These are phyloP conservation scores for Stagonosporopsis vannaccii DNA, from an alignment of 2,329 filamentous ascomycete species.

Conservation along the genomic window DNA sequence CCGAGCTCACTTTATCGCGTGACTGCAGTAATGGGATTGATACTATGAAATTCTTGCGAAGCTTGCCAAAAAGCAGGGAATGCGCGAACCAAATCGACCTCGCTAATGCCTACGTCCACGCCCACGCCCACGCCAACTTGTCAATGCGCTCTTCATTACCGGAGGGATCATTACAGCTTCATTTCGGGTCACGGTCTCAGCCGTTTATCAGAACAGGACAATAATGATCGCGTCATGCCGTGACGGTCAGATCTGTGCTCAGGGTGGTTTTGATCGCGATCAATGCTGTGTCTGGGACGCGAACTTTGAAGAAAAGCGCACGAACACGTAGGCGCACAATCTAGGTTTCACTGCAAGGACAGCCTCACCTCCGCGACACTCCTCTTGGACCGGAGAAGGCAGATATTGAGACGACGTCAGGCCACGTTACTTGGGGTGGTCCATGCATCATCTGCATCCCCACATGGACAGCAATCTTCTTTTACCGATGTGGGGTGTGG, in stretches of 20 bases:
- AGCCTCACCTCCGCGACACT: conserved; percentile 3
- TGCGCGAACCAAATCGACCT: neutral
- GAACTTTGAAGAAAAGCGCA: neutral
- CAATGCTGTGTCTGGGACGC: neutral
- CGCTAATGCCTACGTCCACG: neutral
- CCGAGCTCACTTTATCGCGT: conserved; percentile 16
- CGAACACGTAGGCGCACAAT: neutral
- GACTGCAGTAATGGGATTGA: conserved; percentile 15
- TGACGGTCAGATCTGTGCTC: neutral
- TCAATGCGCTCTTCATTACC: conserved; percentile 5
- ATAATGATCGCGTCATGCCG: neutral
- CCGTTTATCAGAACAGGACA: neutral
- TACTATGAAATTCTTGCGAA: conserved; percentile 5
- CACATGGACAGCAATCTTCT: conserved; percentile 28
- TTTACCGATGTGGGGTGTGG: conserved; percentile 12
- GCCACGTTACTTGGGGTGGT: conserved; percentile 10
- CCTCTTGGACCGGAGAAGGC: neutral
- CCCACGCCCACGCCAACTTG: conserved; percentile 1
- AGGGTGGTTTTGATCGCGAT: neutral
- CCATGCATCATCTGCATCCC: conserved; percentile 28
- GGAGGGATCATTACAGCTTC: neutral
- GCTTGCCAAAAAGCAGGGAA: conserved; percentile 17
- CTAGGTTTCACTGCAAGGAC: neutral
- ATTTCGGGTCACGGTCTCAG: neutral
- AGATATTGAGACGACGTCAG: conserved; percentile 3